Evolutionary conservation across 768 basidiomycete genomes (phyloP), one percentile per base, ranked within the genome.

Genomic region (Auriscalpium microsporum): DNA sequence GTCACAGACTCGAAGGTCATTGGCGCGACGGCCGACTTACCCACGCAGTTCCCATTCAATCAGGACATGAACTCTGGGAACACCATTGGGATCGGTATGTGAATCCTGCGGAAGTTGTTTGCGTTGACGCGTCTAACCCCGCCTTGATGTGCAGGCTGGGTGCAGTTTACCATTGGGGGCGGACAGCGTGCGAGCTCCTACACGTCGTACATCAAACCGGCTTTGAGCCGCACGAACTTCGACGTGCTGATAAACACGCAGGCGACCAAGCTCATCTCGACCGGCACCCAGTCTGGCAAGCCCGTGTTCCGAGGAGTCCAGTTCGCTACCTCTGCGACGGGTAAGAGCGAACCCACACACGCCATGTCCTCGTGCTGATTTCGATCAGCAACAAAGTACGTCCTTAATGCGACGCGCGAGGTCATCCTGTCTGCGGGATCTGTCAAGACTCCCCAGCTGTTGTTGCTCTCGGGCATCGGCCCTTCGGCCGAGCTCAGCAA

Each of bases 51-150:
- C 55, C 67, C 72, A 2, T 77, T 66, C 58, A 75, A 74, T 56
- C 36, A 64, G 13, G 78, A 79, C 59, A 66, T 67, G 54, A 77
- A 78, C 57, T 69, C 71, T 21, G 78, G 78, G 10, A 64, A 62
- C 10, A 69, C 70, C 0, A 52, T 76, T 8, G 78, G 78, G 4
- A 52, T 76, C 40, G 71, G 77, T 75, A 36, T 50, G 70, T 62
- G 11, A 6, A 5, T 8, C 14, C 7, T 14, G 28, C 17, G 7
- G 11, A 13, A 14, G 37, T 8, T 8, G 16, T 23, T 16, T 5
- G 5, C 11, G 33, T 33, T 40, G 10, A 13, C 11, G 14, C 11
- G 35, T 28, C 37, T 6, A 23, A 17, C 23, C 17, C 0, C 68
- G 16, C 28, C 11, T 19, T 21, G 8, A 4, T 7, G 21, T 23